Evolutionary conservation across 306 rosid genomes (phyloP), one percentile per base, ranked within the genome.

Genomic region (Coriaria nepalensis): DNA sequence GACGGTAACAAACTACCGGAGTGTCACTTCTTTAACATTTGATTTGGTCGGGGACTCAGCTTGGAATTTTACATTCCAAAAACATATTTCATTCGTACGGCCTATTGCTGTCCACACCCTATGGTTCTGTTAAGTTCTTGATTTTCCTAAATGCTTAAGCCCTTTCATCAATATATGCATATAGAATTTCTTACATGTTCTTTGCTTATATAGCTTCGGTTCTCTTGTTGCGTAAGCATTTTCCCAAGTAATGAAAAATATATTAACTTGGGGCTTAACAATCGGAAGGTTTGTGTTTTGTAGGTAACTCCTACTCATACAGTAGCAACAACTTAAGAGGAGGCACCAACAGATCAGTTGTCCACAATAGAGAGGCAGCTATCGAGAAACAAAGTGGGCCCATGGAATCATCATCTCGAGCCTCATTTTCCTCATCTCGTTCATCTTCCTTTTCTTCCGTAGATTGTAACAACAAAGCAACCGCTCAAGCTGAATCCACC

Each of bases 391-490:
- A 60, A 35, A 76, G 86, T 61, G 49, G 69, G 47, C 71, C 86
- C 8, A 60, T 78, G 2, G 95, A 88, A 60, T 88, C 93, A 60
- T 88, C 93, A 46, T 83, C 88, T 56, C 68, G 93, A 74, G 83
- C 82, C 57, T 83, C 96, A 39, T 77, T 78, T 72, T 78, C 88
- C 43, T 81, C 85, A 8, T 66, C 93, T 45, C 83, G 93, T 78
- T 88, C 96, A 35, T 86, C 95, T 14, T 73, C 93, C 6, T 7
- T 73, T 37, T 83, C 94, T 37, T 78, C 96, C 49, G 29, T 68
- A 49, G 96, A 78, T 9, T 76, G 56, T 57, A 78, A 75, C 56
- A 77, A 51, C 29, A 20, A 20, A 20, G 29, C 29, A 59, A 43
- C 78, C 52, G 72, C 73, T 64, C 82, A 74, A 69, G 70, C 52